Evolutionary conservation across 225 moss, liverwort and hornwort genomes (phyloP).

Genomic region (Sphagnum tenellum): DNA sequence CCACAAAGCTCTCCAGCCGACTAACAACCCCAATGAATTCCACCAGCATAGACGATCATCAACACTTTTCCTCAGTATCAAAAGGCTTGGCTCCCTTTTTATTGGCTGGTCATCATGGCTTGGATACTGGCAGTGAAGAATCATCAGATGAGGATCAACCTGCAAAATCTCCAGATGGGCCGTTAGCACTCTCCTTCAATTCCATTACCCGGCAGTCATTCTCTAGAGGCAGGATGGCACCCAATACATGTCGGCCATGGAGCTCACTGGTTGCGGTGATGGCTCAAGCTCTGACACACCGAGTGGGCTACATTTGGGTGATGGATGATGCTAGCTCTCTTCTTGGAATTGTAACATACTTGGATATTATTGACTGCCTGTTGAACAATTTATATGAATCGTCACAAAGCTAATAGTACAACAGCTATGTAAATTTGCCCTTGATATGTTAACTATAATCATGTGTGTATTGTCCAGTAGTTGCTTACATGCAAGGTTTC

Average conservation of each 20-base stretch:
- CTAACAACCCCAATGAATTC: too few relatives aligned
- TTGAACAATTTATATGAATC: conserved; percentile 29
- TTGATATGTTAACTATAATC: too few relatives aligned
- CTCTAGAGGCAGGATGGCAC: conserved; percentile 15
- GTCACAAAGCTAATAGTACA: too few relatives aligned
- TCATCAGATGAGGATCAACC: conserved; percentile 17
- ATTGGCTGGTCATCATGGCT: conserved; percentile 1
- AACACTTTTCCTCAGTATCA: too few relatives aligned
- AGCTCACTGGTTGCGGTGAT: conserved; percentile 73
- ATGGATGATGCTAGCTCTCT: conserved; percentile 51
- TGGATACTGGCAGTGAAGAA: conserved; percentile 18
- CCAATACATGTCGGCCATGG: conserved; percentile 43
- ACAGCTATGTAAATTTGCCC: too few relatives aligned
- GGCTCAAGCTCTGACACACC: conserved; percentile 68
- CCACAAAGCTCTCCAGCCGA: not conserved
- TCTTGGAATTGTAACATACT: conserved; percentile 58
- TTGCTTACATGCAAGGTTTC: too few relatives aligned
- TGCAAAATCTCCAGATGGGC: conserved; percentile 5
- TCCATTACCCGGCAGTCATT: not conserved
- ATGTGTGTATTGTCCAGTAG: too few relatives aligned
- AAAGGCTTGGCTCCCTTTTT: not conserved
- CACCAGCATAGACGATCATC: too few relatives aligned
- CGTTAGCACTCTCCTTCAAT: conserved; percentile 1
- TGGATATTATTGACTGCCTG: conserved; percentile 56
- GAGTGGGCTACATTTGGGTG: conserved; percentile 69